Base-by-base conservation (phyloP, 371 early-diverging fungal genomes). In the Rhizopus delemar region DNA sequence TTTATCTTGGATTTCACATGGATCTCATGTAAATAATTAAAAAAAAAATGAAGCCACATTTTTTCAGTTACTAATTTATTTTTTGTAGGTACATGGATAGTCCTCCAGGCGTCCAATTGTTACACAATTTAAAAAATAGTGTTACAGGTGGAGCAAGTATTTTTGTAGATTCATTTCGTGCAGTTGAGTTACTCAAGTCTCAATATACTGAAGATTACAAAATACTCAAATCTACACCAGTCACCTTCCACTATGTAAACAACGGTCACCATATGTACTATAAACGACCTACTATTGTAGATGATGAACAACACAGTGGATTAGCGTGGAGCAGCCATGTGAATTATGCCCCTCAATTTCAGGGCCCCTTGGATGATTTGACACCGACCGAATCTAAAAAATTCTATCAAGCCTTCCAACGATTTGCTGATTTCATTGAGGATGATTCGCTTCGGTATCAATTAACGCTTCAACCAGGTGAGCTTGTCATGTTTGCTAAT, bases 271-370 rank as follows among this genome's bases (percentile, higher is more conserved):
- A 90, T 53, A 75, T 85, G 75, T 79, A 82, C 52, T 89, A 80
- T 64, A 85, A 82, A 41, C 86, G 90, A n/a, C 87, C 89, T 5
- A 89, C 88, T 7, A 89, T 93, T 57, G 83, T 81, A 0, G 68
- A 75, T 2, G 77, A 81, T 51, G 71, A 75, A 12, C 29, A 64
- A 34, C 63, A 72, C 12, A 67, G 69, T 16, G 74, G 71, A 8
- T 59, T 75, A 29, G 71, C 77, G 2, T 80, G 80, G 80, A 68
- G 67, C 15, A 75, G 60, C 49, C 83, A 84, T 59, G 90, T 94
- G 15, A 90, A 88, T 61, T 94, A 93, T 63, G 81, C 93, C 0
- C 95, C 95, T 32, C 94, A 91, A n/a, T 95, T 95, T 78, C 92
- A 91, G 65, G 95, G 93, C 0, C 91, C 92, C 5, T 62, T 92